Base-by-base conservation (phyloP, 768 basidiomycete species). In the Boletus reticulatus region DNA sequence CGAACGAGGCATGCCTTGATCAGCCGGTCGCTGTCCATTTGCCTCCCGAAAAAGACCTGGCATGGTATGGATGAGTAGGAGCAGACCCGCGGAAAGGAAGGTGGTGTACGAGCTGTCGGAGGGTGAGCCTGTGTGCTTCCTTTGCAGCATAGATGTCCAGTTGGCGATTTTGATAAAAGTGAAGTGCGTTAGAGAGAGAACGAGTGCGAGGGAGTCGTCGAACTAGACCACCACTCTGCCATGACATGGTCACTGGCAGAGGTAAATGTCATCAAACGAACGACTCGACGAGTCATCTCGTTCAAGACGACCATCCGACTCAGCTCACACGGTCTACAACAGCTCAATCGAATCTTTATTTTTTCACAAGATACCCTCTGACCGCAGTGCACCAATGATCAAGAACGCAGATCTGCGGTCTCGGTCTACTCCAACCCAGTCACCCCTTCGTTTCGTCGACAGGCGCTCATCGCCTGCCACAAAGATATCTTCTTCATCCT, bases 41-140 rank as follows among this genome's bases (percentile, higher is more conserved):
- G 82, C 34, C 89, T 84, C n/a, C 92, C 92, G 64, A 85, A 93
- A 70, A 89, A 94, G 16, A 92, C 84, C 92, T 94, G 19, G 11
- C 38, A 51, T 32, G 44, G 59, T 29, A 20, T 27, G 41, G 9
- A 53, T 58, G 47, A 62, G 45, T 42, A n/a, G 12, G 43, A n/a
- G 27, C 0, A 37, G 31, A 50, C 6, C 32, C 24, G 31, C 0
- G 17, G 43, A 2, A 45, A 53, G 53, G 48, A 53, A 52, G 19
- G 55, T 14, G 16, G 62, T 76, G 53, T 74, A 93, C 91, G 62
- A 94, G 80, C 65, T 94, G 92, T 59, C 92, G 78, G 37, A 94
- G 75, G 11, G 88, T 88, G 62, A 94, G 73, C 55, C 84, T 76
- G 55, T 88, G 83, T 0, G 89, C 84, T 59, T 85, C 79, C 64